Conservation (phyloP, 2,329 filamentous ascomycete genomes). For the Basipetospora chlamydospora region DNA sequence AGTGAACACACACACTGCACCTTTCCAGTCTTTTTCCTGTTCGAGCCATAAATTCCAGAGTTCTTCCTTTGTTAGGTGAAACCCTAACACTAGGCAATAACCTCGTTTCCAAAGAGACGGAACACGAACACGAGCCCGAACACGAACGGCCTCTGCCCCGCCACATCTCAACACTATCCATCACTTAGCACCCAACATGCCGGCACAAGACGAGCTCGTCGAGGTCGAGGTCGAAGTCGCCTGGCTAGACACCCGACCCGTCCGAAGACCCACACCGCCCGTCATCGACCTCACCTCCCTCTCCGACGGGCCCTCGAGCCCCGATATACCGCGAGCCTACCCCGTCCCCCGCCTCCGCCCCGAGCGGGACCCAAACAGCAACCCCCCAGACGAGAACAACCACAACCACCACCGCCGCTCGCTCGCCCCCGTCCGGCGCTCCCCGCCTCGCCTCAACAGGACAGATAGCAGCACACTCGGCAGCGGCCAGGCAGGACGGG, state of each 20-base stretch:
- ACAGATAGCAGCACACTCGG: slow-evolving; percentile 27
- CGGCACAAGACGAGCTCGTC: slow-evolving; percentile 17
- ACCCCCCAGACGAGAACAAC: background rate
- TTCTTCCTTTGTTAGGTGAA: too few relatives aligned
- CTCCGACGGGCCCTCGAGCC: slow-evolving; percentile 34
- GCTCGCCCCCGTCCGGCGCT: slow-evolving; percentile 24
- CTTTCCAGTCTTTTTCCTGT: too few relatives aligned
- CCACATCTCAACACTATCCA: too few relatives aligned
- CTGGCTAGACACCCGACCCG: background rate
- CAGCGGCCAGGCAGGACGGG: background rate
- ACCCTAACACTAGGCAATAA: too few relatives aligned
- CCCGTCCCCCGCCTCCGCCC: background rate
- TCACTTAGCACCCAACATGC: background rate
- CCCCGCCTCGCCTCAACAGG: slow-evolving; percentile 26
- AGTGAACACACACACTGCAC: too few relatives aligned
- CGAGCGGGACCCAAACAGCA: too few relatives aligned
- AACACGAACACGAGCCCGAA: background rate
- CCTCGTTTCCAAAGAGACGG: too few relatives aligned
- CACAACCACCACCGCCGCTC: slow-evolving; percentile 22
- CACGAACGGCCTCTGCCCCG: too few relatives aligned
- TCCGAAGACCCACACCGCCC: slow-evolving; percentile 3
- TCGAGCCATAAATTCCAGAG: too few relatives aligned
- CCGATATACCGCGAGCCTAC: too few relatives aligned
- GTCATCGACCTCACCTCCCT: slow-evolving; percentile 37
- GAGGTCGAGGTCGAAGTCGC: slow-evolving; percentile 14